Base-by-base conservation (phyloP, 805 yeast genomes). In the Brettanomyces naardenensis region DNA sequence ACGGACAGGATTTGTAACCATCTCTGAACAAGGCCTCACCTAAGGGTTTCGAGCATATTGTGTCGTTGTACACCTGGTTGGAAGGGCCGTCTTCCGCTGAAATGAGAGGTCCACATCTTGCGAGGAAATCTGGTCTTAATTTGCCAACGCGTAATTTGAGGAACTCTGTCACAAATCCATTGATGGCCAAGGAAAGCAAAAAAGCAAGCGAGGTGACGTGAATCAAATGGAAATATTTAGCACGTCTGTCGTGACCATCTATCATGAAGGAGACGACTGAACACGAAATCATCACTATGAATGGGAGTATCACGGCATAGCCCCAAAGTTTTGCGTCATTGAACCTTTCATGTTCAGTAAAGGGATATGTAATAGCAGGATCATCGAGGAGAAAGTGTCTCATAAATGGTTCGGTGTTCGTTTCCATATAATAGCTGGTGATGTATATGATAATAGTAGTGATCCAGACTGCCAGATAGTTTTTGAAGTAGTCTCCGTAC, bases 61-160 rank as follows among this genome's bases (percentile, higher is more conserved):
- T 46, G 6, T 48, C 32, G 22, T 51, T 49, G 38, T 48, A 51
- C 69, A 60, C 27, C 11, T 40, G 26, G 4, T 31, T 11, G n/a
- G 10, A 65, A 19, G 27, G 11, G 6, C 15, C 10, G 60, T 32
- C 48, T 58, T 35, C 64, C 42, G 30, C 59, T 60, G 38, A 59
- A 0, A 85, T 19, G 3, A 35, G 37, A 40, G 57, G 54, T 28
- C 70, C 62, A 58, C 97, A 89, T 46, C 97, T 69, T 6, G 82
- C 82, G 41, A 90, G 61, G 54, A 88, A 85, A 60, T 89, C 97
- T 0, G 97, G 97, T 47, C 97, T 70, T 38, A 80, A 80, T 54
- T 95, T 75, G 1, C 95, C 95, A 35, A 89, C 74, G 68, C 80
- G 72, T 51, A 79, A 73, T 63, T 90, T 89, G 44, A 86, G 59